These are phyloP conservation scores for Leucocoprinus sp. DNA, from an alignment of 768 basidiomycete species.

Conservation along the genomic window DNA sequence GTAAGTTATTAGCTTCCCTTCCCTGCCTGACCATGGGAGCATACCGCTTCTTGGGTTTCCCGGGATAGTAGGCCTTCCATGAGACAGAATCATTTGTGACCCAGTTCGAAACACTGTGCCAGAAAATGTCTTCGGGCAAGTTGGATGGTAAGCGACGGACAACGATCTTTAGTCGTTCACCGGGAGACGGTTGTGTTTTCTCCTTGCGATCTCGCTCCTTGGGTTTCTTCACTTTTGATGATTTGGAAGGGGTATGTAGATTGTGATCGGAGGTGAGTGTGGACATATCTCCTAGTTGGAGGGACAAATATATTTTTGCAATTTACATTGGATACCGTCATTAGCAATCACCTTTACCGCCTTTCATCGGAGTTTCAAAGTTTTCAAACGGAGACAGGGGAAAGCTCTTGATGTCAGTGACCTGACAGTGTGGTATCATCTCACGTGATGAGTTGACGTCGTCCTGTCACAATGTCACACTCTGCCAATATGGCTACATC, in stretches of 20 bases:
- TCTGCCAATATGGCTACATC: too few species aligned
- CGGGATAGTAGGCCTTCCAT: slow-evolving; percentile 62
- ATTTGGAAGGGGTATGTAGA: slow-evolving; percentile 17
- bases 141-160: slow-evolving; percentile 87
- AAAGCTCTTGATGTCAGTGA: too few species aligned
- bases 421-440: too few species aligned
- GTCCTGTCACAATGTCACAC: too few species aligned
- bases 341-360: too few species aligned
- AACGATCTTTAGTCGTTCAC: slow-evolving; percentile 75
- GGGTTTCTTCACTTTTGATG: slow-evolving; percentile 30
- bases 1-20: slow-evolving; percentile 7
- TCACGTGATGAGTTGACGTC: too few species aligned
- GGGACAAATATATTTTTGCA: too few species aligned
- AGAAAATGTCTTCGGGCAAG: slow-evolving; percentile 87
- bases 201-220: slow-evolving; percentile 26
- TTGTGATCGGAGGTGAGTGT: slow-evolving; percentile 13
- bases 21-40: slow-evolving; percentile 13
- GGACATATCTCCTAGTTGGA: too few species aligned
- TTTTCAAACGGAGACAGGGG: too few species aligned
- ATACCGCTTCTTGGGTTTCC: slow-evolving; percentile 66
- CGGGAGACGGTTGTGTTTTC: slow-evolving; percentile 24
- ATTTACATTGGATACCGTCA: too few species aligned
- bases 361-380: too few species aligned
- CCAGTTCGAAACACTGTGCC: slow-evolving; percentile 85
- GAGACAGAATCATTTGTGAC: slow-evolving; percentile 61